phyloP scores from a whole-genome alignment of 768 basidiomycete genomes.

The Lactarius vividus region DNA sequence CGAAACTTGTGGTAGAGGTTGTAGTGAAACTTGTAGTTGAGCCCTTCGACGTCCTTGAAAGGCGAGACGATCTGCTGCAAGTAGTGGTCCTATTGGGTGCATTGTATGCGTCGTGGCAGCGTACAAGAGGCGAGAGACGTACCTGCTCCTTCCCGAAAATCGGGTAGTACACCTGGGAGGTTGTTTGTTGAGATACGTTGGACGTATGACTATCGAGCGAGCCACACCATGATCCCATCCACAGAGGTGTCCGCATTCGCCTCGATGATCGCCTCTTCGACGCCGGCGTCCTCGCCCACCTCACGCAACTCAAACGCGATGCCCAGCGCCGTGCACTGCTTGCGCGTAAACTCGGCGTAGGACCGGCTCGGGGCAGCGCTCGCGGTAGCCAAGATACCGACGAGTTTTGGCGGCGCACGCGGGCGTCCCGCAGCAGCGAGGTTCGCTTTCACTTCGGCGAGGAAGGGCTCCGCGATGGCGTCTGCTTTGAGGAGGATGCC shows the following conservation, averaged over 20 bases:
- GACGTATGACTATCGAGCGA: no score
- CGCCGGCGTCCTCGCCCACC: constrained; percentile 83
- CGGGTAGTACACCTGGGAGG: constrained; percentile 84
- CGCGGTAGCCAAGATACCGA: constrained; percentile 88
- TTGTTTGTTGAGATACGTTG: not conserved
- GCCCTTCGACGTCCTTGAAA: constrained; percentile 95
- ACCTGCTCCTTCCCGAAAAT: constrained; percentile 91
- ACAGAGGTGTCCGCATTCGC: constrained; percentile 85
- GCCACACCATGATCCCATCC: constrained; percentile 90
- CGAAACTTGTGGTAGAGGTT: constrained; percentile 90
- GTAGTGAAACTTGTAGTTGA: constrained; percentile 94
- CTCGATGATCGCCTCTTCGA: constrained; percentile 94
- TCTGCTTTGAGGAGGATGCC: constrained; percentile 80
- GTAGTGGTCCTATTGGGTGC: constrained; percentile 78
- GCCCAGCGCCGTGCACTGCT: constrained; percentile 85
- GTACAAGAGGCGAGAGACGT: constrained; percentile 31
- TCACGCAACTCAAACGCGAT: constrained; percentile 80
- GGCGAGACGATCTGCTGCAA: constrained; percentile 97
- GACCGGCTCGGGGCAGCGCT: constrained; percentile 67
- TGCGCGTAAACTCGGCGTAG: constrained; percentile 89
- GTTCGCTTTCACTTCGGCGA: constrained; percentile 59
- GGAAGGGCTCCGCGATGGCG: constrained; percentile 66
- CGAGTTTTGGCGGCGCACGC: constrained; percentile 61
- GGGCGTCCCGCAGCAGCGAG: constrained; percentile 34
- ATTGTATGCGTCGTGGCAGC: not conserved